phyloP scores from a whole-genome alignment of 1,139 yeast genomes.

The Kluyveromyces sp. region DNA sequence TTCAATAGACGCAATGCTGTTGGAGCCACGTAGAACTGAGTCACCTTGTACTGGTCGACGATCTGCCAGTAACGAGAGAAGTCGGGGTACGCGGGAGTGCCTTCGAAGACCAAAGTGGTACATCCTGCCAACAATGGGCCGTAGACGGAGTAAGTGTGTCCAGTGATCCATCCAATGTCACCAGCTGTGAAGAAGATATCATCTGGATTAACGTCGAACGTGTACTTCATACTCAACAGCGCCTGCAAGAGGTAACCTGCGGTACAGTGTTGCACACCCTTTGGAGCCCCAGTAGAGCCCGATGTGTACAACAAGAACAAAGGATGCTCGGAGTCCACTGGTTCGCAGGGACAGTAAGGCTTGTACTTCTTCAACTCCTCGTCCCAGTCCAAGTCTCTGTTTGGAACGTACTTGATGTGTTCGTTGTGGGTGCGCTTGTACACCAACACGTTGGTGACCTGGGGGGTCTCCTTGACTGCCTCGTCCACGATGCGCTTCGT shows the following conservation, averaged over 20 bases:
- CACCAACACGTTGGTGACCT: constrained; percentile 62
- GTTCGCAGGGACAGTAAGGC: constrained; percentile 77
- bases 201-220: constrained; percentile 67
- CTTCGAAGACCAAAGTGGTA: constrained; percentile 76
- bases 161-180: constrained; percentile 87
- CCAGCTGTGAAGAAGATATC: constrained; percentile 79
- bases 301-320: constrained; percentile 89
- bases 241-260: constrained; percentile 78
- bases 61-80: constrained; percentile 80
- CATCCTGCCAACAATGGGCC: constrained; percentile 78
- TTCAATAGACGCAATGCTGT: constrained; percentile 79
- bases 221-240: constrained; percentile 59
- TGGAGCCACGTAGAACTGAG: constrained; percentile 85
- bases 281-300: constrained; percentile 96
- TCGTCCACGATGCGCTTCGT: constrained; percentile 80
- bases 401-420: constrained; percentile 52
- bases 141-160: constrained; percentile 76
- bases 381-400: constrained; percentile 77
- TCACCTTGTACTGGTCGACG: constrained; percentile 67
- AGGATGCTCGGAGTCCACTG: constrained; percentile 90
- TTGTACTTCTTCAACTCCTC: constrained; percentile 65
- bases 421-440: constrained; percentile 66
- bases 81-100: constrained; percentile 80
- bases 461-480: constrained; percentile 63
- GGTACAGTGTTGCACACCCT: constrained; percentile 87